These are phyloP conservation scores for Lasiodiplodia theobromae DNA, from an alignment of 2,329 filamentous ascomycete genomes.

Conservation along the genomic window DNA sequence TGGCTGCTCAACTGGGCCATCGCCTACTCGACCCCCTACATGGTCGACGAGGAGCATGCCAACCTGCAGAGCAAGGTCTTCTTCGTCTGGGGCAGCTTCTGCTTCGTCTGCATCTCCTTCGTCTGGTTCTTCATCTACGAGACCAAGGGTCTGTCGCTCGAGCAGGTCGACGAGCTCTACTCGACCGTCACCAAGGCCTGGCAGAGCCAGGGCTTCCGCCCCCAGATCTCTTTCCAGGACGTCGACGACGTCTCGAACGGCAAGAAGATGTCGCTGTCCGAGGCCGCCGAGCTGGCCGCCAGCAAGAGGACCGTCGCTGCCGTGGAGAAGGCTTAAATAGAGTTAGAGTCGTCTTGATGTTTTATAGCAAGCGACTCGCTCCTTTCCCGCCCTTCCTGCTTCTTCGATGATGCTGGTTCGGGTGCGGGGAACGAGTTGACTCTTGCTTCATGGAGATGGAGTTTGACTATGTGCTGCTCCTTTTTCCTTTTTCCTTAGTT, in stretches of 20 bases:
- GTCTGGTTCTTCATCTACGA: slow-evolving; percentile 74
- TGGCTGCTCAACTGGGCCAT: slow-evolving; percentile 66
- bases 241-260: slow-evolving; percentile 37
- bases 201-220: slow-evolving; percentile 72
- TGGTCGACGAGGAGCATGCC: slow-evolving; percentile 71
- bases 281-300: not conserved
- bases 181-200: slow-evolving; percentile 74
- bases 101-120: slow-evolving; percentile 65
- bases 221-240: slow-evolving; percentile 48
- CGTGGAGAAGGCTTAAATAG: slow-evolving; percentile 15
- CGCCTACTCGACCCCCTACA: slow-evolving; percentile 74
- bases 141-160: slow-evolving; percentile 78
- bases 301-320: slow-evolving; percentile 1
- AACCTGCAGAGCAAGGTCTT: slow-evolving; percentile 67
- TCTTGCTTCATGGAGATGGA: not conserved
- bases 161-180: slow-evolving; percentile 83
- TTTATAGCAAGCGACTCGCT: not conserved
- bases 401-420: not conserved
- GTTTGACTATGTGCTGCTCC: not conserved
- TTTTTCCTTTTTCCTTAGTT: not conserved
- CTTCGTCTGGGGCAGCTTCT: slow-evolving; percentile 62
- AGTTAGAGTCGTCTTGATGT: not conserved
- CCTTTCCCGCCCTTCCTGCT: not conserved
- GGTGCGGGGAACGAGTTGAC: not conserved
- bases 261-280: slow-evolving; percentile 34